Evolutionary conservation across 2,329 filamentous ascomycete genomes (phyloP), one percentile per base, ranked within the genome.

Genomic region (Cercospora berteroae): DNA sequence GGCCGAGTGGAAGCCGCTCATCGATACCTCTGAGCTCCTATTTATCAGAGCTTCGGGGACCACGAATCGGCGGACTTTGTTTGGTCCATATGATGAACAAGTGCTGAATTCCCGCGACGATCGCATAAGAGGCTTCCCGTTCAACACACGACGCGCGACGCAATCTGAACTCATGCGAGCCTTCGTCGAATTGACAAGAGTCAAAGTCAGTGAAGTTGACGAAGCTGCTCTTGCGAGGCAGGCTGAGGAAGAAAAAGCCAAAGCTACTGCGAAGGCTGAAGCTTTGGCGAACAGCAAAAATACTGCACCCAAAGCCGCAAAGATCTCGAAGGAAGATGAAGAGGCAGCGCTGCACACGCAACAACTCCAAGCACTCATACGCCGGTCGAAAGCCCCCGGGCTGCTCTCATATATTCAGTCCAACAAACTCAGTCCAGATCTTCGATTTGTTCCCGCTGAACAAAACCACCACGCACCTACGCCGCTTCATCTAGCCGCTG

Each of bases 121-220:
- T 0, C 85, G 95, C 39, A 85, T 97, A 74, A 86, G 95, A 65
- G 90, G 92, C 0, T 97, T 99, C 70, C 95, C 95, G 0, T 99
- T 99, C 79, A 97, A 87, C 78, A 99, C 95, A 8, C 87, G 93
- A 12, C 86, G 95, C 66, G 93, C 95, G 0, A 99, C 95, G 0
- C 94, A 98, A 76, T 92, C 90, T 58, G 95, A 99, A 79, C 88
- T 99, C 0, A 95, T 98, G 90, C 88, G 94, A 44, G 91, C 91
- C 0, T 99, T 97, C 74, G 91, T 96, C 69, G 95, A 99, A 81
- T 85, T 99, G 33, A 99, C 95, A 0, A 85, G 95, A 16, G 85
- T 97, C 16, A 97, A 99, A 79, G 85, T 97, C 57, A 88, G 88
- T 59, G 90, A 91, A 69, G 86, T 98, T 29, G 86, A 92, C 66